Evolutionary conservation across 1,139 yeast species (phyloP), one percentile per base, ranked within the genome.

Genomic region (Candida sp.): DNA sequence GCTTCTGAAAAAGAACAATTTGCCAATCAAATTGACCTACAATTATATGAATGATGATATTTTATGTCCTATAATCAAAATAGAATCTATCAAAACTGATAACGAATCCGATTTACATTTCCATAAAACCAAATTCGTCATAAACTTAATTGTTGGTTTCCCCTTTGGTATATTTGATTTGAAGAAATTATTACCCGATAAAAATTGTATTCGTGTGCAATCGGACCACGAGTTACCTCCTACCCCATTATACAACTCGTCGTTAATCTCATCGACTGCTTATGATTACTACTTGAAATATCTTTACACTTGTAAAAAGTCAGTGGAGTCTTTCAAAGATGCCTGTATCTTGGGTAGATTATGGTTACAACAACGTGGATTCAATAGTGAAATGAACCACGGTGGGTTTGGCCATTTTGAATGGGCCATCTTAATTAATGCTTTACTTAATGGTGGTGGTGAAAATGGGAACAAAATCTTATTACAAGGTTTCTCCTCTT

Each of bases 351-450:
- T 93, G 42, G 97, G 97, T 3, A 77, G 91, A 52, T 70, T 93
- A 47, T 93, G 99, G 99, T 73, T 93, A 36, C 77, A 80, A 43
- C 98, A 93, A 65, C 76, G 96, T 50, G 96, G 96, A 0, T 80
- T 89, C 47, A 75, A 79, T 5, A 82, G 96, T 0, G 67, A 77
- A 22, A 54, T 81, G 33, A 71, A 77, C 33, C 70, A 75, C 40
- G 90, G 90, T 38, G 98, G 98, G 0, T 91, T 93, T 62, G 98
- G 98, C 12, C 88, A 86, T 54, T 89, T 89, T 61, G 98, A 93
- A 66, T 90, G 90, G 65, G 84, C 93, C 22, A 69, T 85, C 38
- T 64, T 91, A 41, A 80, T 89, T 83, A 84, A 96, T 37, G 86
- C 90, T 1, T 69, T 93, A 45, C 70, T 93, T 36, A 82, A 84